A percentile compares a stretch with the other conserved stretches of the same genome.
Evolutionary conservation across 2,329 filamentous ascomycete species (phyloP).

Genomic region (Pezicula neosporulosa): DNA sequence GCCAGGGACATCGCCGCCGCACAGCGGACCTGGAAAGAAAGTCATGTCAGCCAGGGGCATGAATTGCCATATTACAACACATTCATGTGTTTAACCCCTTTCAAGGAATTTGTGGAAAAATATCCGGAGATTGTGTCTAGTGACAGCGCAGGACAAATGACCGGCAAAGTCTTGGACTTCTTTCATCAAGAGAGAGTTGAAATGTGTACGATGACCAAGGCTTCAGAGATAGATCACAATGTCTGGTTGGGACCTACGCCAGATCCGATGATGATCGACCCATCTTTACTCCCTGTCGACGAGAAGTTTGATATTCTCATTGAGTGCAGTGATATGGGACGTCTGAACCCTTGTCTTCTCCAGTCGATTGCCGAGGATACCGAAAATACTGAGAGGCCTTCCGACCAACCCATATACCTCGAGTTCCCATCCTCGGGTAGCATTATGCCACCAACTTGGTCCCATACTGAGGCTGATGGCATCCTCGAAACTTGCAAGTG

Average conservation of each 20-base stretch:
- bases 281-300: conserved; percentile 42
- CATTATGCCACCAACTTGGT: conserved; percentile 80
- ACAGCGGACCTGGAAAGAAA: conserved; percentile 70
- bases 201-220: conserved; percentile 90
- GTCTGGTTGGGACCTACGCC: conserved; percentile 89
- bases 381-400: conserved; percentile 41
- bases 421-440: conserved; percentile 96
- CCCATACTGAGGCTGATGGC: conserved; percentile 76
- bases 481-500: conserved; percentile 85
- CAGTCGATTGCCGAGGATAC: conserved; percentile 54
- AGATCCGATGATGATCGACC: conserved; percentile 52
- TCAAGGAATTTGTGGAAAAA: conserved; percentile 67
- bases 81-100: conserved; percentile 67
- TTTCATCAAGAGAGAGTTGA: conserved; percentile 84
- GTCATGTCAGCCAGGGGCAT: conserved; percentile 53
- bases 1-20: conserved; percentile 69
- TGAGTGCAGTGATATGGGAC: conserved; percentile 83
- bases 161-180: conserved; percentile 81
- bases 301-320: conserved; percentile 77
- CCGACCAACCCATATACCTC: conserved; percentile 40
- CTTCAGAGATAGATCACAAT: conserved; percentile 84
- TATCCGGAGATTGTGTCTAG: conserved; percentile 71
- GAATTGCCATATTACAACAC: conserved; percentile 73
- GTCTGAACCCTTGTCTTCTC: conserved; percentile 67
- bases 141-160: conserved; percentile 67